A percentile compares a stretch with the other conserved stretches of the same genome.
phyloP scores from a whole-genome alignment of 2,329 filamentous ascomycete genomes.

The Aplosporella prunicola region DNA sequence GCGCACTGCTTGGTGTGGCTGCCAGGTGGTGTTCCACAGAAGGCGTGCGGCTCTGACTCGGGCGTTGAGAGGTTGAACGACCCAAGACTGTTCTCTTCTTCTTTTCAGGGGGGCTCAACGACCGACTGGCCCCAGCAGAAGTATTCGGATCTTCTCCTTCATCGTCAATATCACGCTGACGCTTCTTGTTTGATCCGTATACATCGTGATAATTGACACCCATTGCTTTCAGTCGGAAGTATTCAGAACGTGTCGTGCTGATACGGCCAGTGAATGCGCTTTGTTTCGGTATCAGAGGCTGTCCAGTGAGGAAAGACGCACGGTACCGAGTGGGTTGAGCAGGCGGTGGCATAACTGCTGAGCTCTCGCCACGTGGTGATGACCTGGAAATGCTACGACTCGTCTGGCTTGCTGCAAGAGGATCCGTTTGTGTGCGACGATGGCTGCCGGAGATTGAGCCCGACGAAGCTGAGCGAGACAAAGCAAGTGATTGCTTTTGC shows the following conservation, averaged over 20 bases:
- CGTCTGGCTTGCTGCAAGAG: no score
- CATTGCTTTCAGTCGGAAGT: conserved; percentile 42
- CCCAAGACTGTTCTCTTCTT: conserved; percentile 4
- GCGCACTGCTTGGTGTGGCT: conserved; percentile 11
- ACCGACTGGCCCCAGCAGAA: neutral
- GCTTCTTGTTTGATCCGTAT: conserved; percentile 19
- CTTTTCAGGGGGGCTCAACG: conserved; percentile 3
- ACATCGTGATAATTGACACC: conserved; percentile 33
- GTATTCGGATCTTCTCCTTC: conserved; percentile 12
- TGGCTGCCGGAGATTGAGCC: no score
- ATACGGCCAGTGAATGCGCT: conserved; percentile 19
- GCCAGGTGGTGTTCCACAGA: conserved; percentile 4
- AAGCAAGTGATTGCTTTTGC: no score
- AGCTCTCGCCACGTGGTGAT: no score
- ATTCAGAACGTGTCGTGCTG: conserved; percentile 40
- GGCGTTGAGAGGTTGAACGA: neutral
- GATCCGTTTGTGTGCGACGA: no score
- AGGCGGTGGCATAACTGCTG: conserved; percentile 3
- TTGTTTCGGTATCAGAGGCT: conserved; percentile 9
- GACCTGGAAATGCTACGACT: no score
- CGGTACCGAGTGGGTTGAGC: conserved; percentile 3
- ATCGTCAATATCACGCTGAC: conserved; percentile 13
- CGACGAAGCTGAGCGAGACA: no score
- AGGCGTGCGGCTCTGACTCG: conserved; percentile 8
- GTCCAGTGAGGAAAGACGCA: conserved; percentile 5